These are phyloP conservation scores for Aspergillus tubingensis DNA, from an alignment of 2,329 filamentous ascomycete species.

Conservation along the genomic window DNA sequence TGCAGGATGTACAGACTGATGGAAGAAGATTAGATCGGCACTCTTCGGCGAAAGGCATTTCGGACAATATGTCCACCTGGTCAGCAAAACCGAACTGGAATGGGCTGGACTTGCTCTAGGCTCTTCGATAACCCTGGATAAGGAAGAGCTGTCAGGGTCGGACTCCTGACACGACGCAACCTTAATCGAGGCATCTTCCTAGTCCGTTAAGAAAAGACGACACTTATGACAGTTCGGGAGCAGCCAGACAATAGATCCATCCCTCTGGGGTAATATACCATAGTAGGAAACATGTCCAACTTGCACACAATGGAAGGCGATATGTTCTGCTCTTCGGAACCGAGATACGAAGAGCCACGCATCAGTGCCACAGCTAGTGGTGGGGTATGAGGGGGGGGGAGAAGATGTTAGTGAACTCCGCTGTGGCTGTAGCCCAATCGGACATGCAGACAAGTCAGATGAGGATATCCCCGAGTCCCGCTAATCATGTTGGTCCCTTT, in stretches of 20 bases:
- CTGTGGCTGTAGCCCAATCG: not conserved
- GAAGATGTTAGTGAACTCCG: not conserved
- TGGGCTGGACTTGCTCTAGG: conserved; percentile 10
- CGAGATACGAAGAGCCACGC: not conserved
- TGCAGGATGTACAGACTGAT: not conserved
- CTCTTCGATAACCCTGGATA: not conserved
- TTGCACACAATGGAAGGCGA: no score
- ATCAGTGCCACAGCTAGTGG: not conserved
- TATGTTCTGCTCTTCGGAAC: not conserved
- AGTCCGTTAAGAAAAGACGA: not conserved
- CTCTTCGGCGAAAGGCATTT: not conserved
- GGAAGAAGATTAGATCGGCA: not conserved
- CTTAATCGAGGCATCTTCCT: not conserved
- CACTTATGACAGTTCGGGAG: not conserved
- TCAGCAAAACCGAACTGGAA: conserved; percentile 2
- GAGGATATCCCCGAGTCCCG: not conserved
- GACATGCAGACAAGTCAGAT: not conserved
- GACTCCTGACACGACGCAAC: not conserved
- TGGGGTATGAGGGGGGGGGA: not conserved
- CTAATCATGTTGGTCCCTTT: conserved; percentile 2
- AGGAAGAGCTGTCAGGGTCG: not conserved
- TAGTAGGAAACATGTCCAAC: no score
- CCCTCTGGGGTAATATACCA: no score
- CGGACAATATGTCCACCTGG: not conserved
- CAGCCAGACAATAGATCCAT: not conserved